Evolutionary conservation across 495 filamentous ascomycete species (phyloP).

Genomic region (Mycothermus thermophilus): DNA sequence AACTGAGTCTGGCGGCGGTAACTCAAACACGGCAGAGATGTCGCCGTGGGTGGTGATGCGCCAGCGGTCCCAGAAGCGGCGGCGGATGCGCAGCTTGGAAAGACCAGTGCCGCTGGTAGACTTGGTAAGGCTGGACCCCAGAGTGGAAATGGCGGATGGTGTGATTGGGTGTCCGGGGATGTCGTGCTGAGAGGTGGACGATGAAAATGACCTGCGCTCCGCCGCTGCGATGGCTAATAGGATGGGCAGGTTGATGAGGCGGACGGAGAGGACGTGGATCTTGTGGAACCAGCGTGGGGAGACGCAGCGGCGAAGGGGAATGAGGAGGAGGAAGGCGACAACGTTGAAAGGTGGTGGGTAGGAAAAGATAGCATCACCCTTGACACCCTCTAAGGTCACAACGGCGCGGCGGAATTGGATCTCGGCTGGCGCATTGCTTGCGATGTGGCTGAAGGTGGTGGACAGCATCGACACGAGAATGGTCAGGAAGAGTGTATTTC

Average conservation of each 20-base stretch:
- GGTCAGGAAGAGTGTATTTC: constrained; percentile 64
- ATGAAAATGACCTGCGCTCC: constrained; percentile 40
- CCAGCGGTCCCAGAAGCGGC: constrained; percentile 33
- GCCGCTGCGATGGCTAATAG: constrained; percentile 45
- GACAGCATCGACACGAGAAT: constrained; percentile 63
- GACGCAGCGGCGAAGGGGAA: constrained; percentile 51
- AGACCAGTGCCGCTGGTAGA: constrained; percentile 3
- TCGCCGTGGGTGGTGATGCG: constrained; percentile 47
- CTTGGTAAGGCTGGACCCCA: background rate
- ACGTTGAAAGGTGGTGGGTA: constrained; percentile 65
- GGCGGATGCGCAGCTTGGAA: constrained; percentile 2
- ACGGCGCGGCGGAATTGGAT: constrained; percentile 59
- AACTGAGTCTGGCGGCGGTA: constrained; percentile 47
- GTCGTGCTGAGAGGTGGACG: constrained; percentile 4
- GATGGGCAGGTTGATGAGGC: constrained; percentile 50
- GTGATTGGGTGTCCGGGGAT: too few relatives aligned
- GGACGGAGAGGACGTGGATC: constrained; percentile 52
- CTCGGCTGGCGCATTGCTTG: constrained; percentile 50
- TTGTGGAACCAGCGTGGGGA: constrained; percentile 65
- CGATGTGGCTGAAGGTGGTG: constrained; percentile 55
- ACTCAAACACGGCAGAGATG: constrained; percentile 52
- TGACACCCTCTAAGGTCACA: constrained; percentile 63
- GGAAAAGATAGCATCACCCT: constrained; percentile 58
- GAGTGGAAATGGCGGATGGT: background rate
- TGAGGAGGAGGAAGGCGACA: constrained; percentile 45